Conservation (phyloP, 805 yeast genomes). For the Maudiozyma serrabonitensis region DNA sequence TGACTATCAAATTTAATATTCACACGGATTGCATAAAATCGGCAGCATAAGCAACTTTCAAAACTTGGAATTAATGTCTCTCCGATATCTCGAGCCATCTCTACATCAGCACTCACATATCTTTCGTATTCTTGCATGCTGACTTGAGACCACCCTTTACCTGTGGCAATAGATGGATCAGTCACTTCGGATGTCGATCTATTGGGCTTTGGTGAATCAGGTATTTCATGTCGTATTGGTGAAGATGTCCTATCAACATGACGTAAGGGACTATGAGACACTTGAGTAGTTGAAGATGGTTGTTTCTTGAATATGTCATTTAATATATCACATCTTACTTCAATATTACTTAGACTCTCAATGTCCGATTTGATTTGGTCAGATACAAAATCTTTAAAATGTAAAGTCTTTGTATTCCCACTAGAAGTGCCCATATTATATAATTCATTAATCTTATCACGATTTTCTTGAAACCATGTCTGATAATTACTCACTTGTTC, state of each 20-base stretch:
- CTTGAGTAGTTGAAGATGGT: neutral
- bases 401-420: slow-evolving; percentile 14
- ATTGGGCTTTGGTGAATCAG: no score
- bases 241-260: neutral
- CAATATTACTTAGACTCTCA: slow-evolving; percentile 23
- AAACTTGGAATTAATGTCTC: slow-evolving; percentile 51
- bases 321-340: slow-evolving; percentile 12
- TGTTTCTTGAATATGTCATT: slow-evolving; percentile 26
- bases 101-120: slow-evolving; percentile 33
- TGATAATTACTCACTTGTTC: slow-evolving; percentile 8
- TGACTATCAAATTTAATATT: slow-evolving; percentile 35
- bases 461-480: slow-evolving; percentile 17
- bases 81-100: slow-evolving; percentile 33
- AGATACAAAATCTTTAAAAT: slow-evolving; percentile 24
- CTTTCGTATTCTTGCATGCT: slow-evolving; percentile 27
- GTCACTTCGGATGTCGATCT: no score
- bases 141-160: slow-evolving; percentile 15
- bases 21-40: slow-evolving; percentile 46
- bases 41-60: slow-evolving; percentile 52
- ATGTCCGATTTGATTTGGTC: slow-evolving; percentile 23
- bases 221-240: neutral
- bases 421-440: slow-evolving; percentile 16
- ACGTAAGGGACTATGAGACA: neutral
- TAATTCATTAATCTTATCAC: slow-evolving; percentile 17
- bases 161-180: neutral